Base-by-base conservation (phyloP, 768 basidiomycete species). In the Suillus occidentalis region DNA sequence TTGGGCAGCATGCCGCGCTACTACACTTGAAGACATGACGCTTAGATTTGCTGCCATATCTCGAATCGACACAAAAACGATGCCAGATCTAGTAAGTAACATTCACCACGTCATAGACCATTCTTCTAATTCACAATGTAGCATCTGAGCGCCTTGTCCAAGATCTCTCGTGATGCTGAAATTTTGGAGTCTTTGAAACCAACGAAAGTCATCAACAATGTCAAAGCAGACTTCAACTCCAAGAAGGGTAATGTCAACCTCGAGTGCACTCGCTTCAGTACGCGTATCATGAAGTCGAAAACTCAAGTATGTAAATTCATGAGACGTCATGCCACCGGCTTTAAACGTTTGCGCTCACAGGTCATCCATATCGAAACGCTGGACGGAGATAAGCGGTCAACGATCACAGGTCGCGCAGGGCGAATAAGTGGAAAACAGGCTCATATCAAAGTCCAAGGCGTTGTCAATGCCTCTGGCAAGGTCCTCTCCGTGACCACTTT, bases 101-200 rank as follows among this genome's bases (percentile, higher is more conserved):
- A 5, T 59, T 47, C 1, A 18, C 4, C 57, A 40, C 20, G 9
- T 49, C 22, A 42, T n/a, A 16, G 20, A 18, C 25, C 1, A 7
- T 60, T 63, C 59, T 9, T 8, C 61, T 65, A 10, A 62, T 49
- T 36, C n/a, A 64, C 36, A 34, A 49, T 39, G 10, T 69, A 83
- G 85, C 75, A 75, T 43, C 75, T 90, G 8, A 65, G 72, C 20
- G 77, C 81, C 22, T 70, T 89, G 2, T 76, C 82, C 1, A 87
- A 81, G 67, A 74, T 83, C 58, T 77, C 79, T 16, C 79, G 76
- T 6, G 80, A 85, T 55, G 73, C 80, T 2, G 78, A 83, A 16
- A 80, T 82, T 9, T 75, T 86, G 18, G 80, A 85, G 20, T 75
- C 82, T 20, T 66, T 80, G 63, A 87, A 87, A 67, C 85, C 88